phyloP scores from a whole-genome alignment of 2,329 filamentous ascomycete species.

The Thermothelomyces thermophilus region DNA sequence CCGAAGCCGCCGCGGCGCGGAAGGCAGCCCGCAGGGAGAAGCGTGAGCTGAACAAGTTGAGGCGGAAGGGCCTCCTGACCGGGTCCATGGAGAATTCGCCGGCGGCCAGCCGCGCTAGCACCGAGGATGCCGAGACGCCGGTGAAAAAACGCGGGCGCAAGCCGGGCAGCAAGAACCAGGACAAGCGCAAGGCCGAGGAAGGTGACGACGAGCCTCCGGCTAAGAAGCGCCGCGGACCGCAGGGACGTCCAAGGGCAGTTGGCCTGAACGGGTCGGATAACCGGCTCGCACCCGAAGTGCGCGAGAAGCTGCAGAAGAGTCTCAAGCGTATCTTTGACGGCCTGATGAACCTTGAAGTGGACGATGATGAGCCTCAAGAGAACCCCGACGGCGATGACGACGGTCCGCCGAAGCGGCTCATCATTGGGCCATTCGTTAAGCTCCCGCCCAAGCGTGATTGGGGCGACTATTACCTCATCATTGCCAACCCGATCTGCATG shows the following conservation, averaged over 20 bases:
- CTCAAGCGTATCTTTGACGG: slow-evolving; percentile 70
- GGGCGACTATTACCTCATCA: slow-evolving; percentile 91
- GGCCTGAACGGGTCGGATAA: slow-evolving; percentile 39
- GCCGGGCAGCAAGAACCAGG: slow-evolving; percentile 56
- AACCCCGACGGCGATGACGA: slow-evolving; percentile 45
- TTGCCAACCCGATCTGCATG: slow-evolving; percentile 90
- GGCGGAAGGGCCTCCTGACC: slow-evolving; percentile 38
- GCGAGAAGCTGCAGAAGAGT: slow-evolving; percentile 71
- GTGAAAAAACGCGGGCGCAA: slow-evolving; percentile 83
- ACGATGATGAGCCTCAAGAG: slow-evolving; percentile 55
- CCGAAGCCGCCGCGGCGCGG: slow-evolving; percentile 85
- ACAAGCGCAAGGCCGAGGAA: slow-evolving; percentile 85
- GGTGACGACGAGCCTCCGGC: slow-evolving; percentile 69
- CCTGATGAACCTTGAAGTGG: slow-evolving; percentile 78
- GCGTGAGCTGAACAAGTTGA: slow-evolving; percentile 68
- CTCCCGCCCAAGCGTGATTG: slow-evolving; percentile 84
- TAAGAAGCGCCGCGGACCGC: slow-evolving; percentile 70
- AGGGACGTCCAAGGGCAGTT: slow-evolving; percentile 60
- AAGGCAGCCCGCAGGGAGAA: slow-evolving; percentile 82
- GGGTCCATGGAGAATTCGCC: slow-evolving; percentile 61
- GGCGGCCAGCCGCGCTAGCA: slow-evolving; percentile 70
- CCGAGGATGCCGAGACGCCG: slow-evolving; percentile 68
- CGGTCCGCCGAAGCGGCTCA: slow-evolving; percentile 60
- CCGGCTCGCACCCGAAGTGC: slow-evolving; percentile 61
- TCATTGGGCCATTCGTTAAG: slow-evolving; percentile 92